Base-by-base conservation (phyloP, 495 filamentous ascomycete genomes). In the Hyaloscypha finlandica region DNA sequence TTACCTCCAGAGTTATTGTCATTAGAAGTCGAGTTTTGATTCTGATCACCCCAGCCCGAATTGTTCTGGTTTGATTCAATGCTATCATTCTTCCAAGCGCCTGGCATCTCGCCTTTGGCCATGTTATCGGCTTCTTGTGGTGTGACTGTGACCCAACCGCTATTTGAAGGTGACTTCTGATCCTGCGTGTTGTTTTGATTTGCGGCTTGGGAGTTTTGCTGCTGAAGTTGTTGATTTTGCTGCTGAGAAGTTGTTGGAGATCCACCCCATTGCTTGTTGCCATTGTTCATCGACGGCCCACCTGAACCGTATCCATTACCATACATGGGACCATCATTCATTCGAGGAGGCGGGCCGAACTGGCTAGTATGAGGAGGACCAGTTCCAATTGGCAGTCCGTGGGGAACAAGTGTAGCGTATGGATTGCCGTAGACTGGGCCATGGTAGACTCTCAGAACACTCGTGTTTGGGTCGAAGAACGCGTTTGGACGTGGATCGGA, bases 401-500 rank as follows among this genome's bases (percentile, higher is more conserved):
- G 19, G 61, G 75, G 73, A 73, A 78, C 72, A 56, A 76, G 59
- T 8, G 60, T 63, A 2, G 74, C 75, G 16, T 71, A 71, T 29
- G 77, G 76, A 68, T 80, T 81, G 55, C 82, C 83, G 64, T 80
- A 84, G 30, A 73, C 61, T 0, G 77, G 77, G 0, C 82, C 82
- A 64, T 85, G 81, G 60, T 83, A 85, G 54, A 84, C 79, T 3
- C 80, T 78, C 61, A 79, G 76, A 22, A 79, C 56, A 12, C 77
- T 76, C 33, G 71, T 74, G 14, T 74, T 68, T 29, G 70, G 63
- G 65, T 84, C 81, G 59, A 79, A 78, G 72, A 82, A 85, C 29
- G 83, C 79, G 67, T 85, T 85, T 22, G 83, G 83, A 1, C 74
- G 76, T 22, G 81, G 79, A 64, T 83, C 81, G 1, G 71, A 59